phyloP scores from a whole-genome alignment of 129 eudicot genomes.

The Deinandra increscens region DNA sequence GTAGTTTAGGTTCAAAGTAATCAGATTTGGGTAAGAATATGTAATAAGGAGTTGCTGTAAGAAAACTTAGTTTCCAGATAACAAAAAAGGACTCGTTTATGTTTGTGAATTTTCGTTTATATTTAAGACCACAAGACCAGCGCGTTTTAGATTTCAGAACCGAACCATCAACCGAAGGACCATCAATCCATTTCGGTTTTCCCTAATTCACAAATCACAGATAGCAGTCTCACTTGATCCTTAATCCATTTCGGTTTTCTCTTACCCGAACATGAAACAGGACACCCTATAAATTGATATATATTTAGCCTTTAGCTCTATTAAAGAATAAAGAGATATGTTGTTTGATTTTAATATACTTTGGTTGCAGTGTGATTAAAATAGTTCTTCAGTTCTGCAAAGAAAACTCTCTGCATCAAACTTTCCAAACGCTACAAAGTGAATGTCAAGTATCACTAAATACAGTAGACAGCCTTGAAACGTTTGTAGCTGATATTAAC shows the following conservation, averaged over 20 bases:
- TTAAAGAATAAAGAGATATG: not conserved
- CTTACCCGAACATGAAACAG: too few relatives aligned
- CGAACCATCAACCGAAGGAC: too few relatives aligned
- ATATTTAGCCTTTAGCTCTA: not conserved
- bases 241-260: too few relatives aligned
- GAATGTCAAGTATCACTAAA: constrained; percentile 97
- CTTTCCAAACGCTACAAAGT: constrained; percentile 88
- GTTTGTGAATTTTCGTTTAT: too few relatives aligned
- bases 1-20: not conserved
- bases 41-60: not conserved
- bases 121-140: too few relatives aligned
- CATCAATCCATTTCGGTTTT: too few relatives aligned
- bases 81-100: too few relatives aligned
- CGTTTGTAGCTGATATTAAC: constrained; percentile 92
- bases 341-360: constrained; percentile 13
- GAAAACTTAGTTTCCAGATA: too few relatives aligned
- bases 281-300: not conserved
- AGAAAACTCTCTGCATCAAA: constrained; percentile 91
- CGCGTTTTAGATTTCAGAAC: too few relatives aligned
- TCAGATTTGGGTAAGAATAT: not conserved
- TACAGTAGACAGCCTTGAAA: constrained; percentile 97
- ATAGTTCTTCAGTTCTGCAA: constrained; percentile 98
- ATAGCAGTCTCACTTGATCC: too few relatives aligned
- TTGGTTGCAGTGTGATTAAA: constrained; percentile 82
- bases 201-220: too few relatives aligned